Evolutionary conservation across 73 alveolate genomes (phyloP).

Genomic region (Tetrahymena thermophila): DNA sequence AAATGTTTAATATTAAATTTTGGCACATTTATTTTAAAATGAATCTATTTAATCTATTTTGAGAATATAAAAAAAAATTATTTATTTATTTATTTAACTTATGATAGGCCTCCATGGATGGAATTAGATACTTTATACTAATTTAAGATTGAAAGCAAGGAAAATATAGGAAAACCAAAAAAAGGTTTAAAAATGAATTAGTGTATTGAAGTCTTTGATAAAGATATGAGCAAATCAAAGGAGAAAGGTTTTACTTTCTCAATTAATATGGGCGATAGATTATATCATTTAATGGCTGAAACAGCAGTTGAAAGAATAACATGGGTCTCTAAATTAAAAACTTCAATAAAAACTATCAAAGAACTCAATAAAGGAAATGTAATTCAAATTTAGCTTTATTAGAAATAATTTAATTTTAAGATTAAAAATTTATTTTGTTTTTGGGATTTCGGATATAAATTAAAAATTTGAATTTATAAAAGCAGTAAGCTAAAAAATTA

Average conservation of each 20-base stretch:
- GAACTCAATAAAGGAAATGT: conserved; percentile 14
- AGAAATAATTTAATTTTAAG: not conserved
- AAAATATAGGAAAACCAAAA: conserved; percentile 50
- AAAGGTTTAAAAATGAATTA: conserved; percentile 55
- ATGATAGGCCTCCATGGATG: conserved; percentile 60
- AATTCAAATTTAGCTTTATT: not conserved
- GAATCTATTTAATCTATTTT: not conserved
- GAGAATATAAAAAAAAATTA: not conserved
- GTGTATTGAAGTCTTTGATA: conserved; percentile 50
- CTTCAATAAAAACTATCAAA: conserved; percentile 15
- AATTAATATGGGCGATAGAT: conserved; percentile 58
- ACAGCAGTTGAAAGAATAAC: conserved; percentile 58
- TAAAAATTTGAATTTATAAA: too few species aligned
- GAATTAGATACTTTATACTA: conserved; percentile 63
- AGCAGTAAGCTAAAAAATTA: too few species aligned
- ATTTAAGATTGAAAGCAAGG: conserved; percentile 37
- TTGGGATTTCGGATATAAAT: too few species aligned
- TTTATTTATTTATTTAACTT: too few species aligned
- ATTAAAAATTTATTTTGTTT: not conserved
- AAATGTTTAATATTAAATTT: too few species aligned
- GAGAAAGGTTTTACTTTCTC: conserved; percentile 67
- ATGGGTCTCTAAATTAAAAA: conserved; percentile 30
- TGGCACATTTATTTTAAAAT: too few species aligned
- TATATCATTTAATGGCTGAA: conserved; percentile 62
- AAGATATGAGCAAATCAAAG: conserved; percentile 63